Evolutionary conservation across 2,329 filamentous ascomycete species (phyloP).

Genomic region (Trichophyton rubrum): DNA sequence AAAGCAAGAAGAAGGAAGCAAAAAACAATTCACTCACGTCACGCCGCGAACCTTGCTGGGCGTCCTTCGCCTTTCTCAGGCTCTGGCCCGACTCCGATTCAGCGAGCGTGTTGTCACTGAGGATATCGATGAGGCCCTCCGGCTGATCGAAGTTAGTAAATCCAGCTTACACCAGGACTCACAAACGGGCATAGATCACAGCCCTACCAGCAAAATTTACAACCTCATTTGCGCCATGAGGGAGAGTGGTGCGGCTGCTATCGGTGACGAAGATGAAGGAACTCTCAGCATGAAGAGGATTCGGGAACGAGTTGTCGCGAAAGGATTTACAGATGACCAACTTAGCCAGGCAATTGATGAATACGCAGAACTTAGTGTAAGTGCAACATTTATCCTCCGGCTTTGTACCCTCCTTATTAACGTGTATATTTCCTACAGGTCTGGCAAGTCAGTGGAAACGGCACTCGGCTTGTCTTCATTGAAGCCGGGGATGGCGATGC

Average conservation of each 20-base stretch:
- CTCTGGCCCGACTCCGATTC: slow-evolving; percentile 83
- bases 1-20: slow-evolving; percentile 77
- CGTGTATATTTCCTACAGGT: slow-evolving; percentile 38
- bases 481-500: slow-evolving; percentile 44
- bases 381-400: slow-evolving; percentile 30
- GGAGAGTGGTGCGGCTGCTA: slow-evolving; percentile 67
- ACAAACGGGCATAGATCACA: slow-evolving; percentile 53
- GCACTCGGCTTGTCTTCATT: slow-evolving; percentile 59
- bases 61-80: slow-evolving; percentile 84
- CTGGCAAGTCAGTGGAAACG: slow-evolving; percentile 65
- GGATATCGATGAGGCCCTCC: slow-evolving; percentile 88
- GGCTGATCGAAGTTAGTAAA: slow-evolving; percentile 86
- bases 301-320: slow-evolving; percentile 80
- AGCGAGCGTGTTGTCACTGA: slow-evolving; percentile 72
- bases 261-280: slow-evolving; percentile 57
- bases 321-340: slow-evolving; percentile 93
- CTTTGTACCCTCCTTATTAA: neutral
- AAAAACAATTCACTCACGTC: slow-evolving; percentile 87
- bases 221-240: slow-evolving; percentile 82
- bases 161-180: slow-evolving; percentile 70
- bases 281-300: slow-evolving; percentile 83
- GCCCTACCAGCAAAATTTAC: slow-evolving; percentile 81
- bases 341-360: slow-evolving; percentile 77
- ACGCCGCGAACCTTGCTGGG: slow-evolving; percentile 88
- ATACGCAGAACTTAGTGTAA: slow-evolving; percentile 79